These are phyloP conservation scores for Penicillium longicatenatum DNA, from an alignment of 495 filamentous ascomycete genomes.

Conservation along the genomic window DNA sequence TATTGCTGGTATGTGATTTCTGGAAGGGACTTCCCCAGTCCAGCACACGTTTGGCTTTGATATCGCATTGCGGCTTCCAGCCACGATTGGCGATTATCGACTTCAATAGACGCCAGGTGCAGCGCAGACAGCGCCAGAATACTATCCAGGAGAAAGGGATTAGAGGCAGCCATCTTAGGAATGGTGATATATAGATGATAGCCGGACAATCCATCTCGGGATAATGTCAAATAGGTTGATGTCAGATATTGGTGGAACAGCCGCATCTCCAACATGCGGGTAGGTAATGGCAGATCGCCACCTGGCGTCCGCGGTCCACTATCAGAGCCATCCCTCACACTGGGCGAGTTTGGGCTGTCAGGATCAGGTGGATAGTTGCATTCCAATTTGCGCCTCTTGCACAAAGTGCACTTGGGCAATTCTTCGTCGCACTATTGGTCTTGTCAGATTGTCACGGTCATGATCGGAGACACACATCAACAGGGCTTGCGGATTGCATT, in stretches of 20 bases:
- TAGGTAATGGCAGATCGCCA: conserved; percentile 18
- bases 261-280: conserved; percentile 41
- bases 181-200: conserved; percentile 45
- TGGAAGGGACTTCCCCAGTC: conserved; percentile 31
- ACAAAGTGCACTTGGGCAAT: conserved; percentile 37
- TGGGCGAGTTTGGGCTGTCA: conserved; percentile 28
- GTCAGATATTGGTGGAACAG: conserved; percentile 44
- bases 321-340: conserved; percentile 26
- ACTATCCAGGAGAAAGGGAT: conserved; percentile 49
- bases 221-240: conserved; percentile 35
- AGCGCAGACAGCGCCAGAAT: conserved; percentile 50
- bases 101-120: conserved; percentile 44
- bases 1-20: conserved; percentile 28
- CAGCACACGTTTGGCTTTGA: conserved; percentile 39
- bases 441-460: conserved; percentile 8
- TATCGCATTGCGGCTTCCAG: conserved; percentile 38
- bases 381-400: conserved; percentile 37
- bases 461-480: not conserved
- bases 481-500: not conserved
- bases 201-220: conserved; percentile 29
- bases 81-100: conserved; percentile 32
- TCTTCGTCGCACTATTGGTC: conserved; percentile 39
- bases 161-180: conserved; percentile 44
- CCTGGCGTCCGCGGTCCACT: conserved; percentile 13
- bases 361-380: conserved; percentile 42